phyloP scores from a whole-genome alignment of 495 filamentous ascomycete species.

The Pseudevernia furfuracea region DNA sequence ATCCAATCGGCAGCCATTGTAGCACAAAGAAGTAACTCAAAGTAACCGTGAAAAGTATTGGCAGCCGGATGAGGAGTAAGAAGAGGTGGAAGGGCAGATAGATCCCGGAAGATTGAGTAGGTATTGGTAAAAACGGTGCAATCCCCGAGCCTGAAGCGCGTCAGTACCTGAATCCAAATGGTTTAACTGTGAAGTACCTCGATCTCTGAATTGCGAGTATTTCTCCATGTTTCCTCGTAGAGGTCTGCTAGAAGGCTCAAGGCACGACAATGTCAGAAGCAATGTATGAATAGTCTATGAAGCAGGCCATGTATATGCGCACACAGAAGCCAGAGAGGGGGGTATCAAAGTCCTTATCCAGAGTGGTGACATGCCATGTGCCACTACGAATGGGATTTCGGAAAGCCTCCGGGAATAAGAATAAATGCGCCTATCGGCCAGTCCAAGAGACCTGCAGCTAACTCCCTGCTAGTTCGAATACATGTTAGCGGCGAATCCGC shows the following conservation, averaged over 20 bases:
- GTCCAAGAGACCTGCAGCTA: not conserved
- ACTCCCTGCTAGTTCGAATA: not conserved
- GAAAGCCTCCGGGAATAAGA: not conserved
- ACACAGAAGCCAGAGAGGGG: not conserved
- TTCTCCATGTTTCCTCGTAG: slow-evolving; percentile 66
- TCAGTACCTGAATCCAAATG: slow-evolving; percentile 19
- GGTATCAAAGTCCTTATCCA: not conserved
- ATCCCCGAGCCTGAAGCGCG: slow-evolving; percentile 73
- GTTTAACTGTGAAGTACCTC: slow-evolving; percentile 50
- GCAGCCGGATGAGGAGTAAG: slow-evolving; percentile 73
- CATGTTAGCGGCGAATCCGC: too few relatives aligned
- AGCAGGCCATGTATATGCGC: slow-evolving; percentile 1
- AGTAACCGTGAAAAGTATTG: slow-evolving; percentile 62
- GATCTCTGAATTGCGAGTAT: slow-evolving; percentile 90
- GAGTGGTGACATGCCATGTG: slow-evolving; percentile 1
- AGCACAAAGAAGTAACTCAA: slow-evolving; percentile 70
- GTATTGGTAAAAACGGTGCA: slow-evolving; percentile 83
- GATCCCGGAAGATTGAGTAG: slow-evolving; percentile 50
- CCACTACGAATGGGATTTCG: too few relatives aligned
- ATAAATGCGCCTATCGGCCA: not conserved
- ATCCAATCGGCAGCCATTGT: slow-evolving; percentile 80
- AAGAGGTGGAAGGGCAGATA: slow-evolving; percentile 57
- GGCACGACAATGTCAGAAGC: not conserved
- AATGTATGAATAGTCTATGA: not conserved
- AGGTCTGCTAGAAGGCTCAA: not conserved